These are phyloP conservation scores for Arthromyces matolae DNA, from an alignment of 768 basidiomycete genomes.

Conservation along the genomic window DNA sequence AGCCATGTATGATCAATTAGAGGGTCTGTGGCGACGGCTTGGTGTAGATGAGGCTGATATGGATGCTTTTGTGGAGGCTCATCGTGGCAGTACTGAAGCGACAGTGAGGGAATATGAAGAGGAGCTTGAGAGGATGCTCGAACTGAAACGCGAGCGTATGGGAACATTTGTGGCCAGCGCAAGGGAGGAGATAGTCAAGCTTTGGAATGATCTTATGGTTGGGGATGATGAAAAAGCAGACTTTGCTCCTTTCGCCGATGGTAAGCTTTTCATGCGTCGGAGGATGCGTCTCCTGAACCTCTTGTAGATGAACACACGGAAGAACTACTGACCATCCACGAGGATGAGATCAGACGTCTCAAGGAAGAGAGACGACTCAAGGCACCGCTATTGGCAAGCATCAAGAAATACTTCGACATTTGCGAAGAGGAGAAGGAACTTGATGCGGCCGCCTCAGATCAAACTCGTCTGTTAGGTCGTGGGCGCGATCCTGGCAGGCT, in stretches of 20 bases:
- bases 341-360: conserved; percentile 76
- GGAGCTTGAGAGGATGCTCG: conserved; percentile 87
- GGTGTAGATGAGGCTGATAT: conserved; percentile 77
- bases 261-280: conserved; percentile 39
- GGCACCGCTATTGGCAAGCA: conserved; percentile 65
- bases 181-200: conserved; percentile 68
- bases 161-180: conserved; percentile 79
- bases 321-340: conserved; percentile 80
- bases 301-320: conserved; percentile 79
- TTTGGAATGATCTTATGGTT: conserved; percentile 87
- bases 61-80: conserved; percentile 87
- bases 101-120: conserved; percentile 81
- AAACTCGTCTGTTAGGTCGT: conserved; percentile 75
- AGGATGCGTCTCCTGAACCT: background rate
- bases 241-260: conserved; percentile 81
- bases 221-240: conserved; percentile 78
- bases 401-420: conserved; percentile 89
- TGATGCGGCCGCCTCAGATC: conserved; percentile 75
- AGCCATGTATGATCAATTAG: conserved; percentile 89
- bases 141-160: conserved; percentile 86
- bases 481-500: conserved; percentile 85
- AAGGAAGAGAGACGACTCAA: conserved; percentile 82
- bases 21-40: conserved; percentile 84
- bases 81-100: conserved; percentile 78
- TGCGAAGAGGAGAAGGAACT: conserved; percentile 88